phyloP scores from a whole-genome alignment of 1,284 basidiomycete genomes.

The Meripilus lineatus region DNA sequence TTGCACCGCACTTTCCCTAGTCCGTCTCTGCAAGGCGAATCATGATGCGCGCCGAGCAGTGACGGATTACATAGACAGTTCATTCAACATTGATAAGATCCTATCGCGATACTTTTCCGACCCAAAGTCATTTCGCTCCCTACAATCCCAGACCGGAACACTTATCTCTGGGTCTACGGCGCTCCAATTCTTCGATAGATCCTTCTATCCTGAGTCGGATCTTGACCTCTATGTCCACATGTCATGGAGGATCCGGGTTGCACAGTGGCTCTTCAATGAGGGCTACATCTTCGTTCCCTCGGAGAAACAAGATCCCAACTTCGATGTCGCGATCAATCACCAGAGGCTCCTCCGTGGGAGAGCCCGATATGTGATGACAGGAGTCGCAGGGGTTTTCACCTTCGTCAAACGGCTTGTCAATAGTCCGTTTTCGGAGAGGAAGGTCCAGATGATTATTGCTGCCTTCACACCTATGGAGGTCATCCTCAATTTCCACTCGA shows the following conservation, averaged over 20 bases:
- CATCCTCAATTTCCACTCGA: constrained; percentile 13
- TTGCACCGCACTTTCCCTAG: too few species aligned
- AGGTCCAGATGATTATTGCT: constrained; percentile 13
- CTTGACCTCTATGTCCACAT: constrained; percentile 38
- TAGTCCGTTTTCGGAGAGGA: constrained; percentile 1
- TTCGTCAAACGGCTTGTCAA: constrained; percentile 7
- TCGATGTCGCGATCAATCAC: constrained; percentile 10
- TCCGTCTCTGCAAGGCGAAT: constrained; percentile 18
- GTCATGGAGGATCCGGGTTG: constrained; percentile 13
- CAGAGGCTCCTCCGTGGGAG: background rate
- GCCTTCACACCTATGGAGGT: constrained; percentile 8
- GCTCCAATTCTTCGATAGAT: constrained; percentile 43
- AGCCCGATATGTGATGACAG: background rate
- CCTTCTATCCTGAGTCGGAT: constrained; percentile 39
- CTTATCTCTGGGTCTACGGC: constrained; percentile 47
- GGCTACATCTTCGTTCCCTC: constrained; percentile 19
- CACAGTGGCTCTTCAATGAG: constrained; percentile 15
- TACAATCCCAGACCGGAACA: constrained; percentile 38
- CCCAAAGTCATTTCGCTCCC: constrained; percentile 34
- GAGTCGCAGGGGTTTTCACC: constrained; percentile 8
- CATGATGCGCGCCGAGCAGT: constrained; percentile 13
- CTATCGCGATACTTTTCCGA: constrained; percentile 24
- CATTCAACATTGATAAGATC: constrained; percentile 23
- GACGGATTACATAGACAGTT: constrained; percentile 15
- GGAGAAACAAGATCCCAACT: constrained; percentile 15